These are phyloP conservation scores for Wickerhamomyces xylosicus DNA, from an alignment of 805 yeast genomes.

Conservation along the genomic window DNA sequence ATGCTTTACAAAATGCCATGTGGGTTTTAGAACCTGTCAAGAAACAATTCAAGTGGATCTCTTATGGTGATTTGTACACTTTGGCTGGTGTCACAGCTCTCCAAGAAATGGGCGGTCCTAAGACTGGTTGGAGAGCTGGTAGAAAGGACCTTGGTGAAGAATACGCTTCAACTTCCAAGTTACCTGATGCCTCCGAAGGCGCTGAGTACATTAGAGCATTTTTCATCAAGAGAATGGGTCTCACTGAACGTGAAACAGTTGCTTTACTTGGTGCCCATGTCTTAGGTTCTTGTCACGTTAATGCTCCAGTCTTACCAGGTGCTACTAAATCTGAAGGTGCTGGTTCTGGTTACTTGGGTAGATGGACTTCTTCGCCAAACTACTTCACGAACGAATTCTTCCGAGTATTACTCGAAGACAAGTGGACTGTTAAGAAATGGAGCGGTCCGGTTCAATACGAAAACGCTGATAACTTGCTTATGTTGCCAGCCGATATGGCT, in stretches of 20 bases:
- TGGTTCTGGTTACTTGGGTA: constrained; percentile 76
- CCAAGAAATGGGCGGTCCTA: constrained; percentile 73
- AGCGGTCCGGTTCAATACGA: constrained; percentile 54
- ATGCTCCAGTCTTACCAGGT: constrained; percentile 18
- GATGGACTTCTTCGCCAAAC: constrained; percentile 82
- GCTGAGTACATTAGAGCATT: constrained; percentile 54
- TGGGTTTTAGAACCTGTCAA: constrained; percentile 45
- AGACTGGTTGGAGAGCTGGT: constrained; percentile 76
- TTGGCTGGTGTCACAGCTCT: constrained; percentile 71
- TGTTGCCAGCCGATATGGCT: constrained; percentile 78
- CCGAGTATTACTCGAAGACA: constrained; percentile 42
- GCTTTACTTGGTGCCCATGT: constrained; percentile 70
- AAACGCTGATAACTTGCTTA: constrained; percentile 55
- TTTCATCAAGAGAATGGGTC: constrained; percentile 52
- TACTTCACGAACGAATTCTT: constrained; percentile 67
- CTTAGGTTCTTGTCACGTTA: constrained; percentile 64
- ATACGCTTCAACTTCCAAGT: constrained; percentile 52
- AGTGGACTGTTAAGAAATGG: constrained; percentile 48
- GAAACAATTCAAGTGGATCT: constrained; percentile 54
- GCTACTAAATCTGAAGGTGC: constrained; percentile 15
- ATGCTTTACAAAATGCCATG: constrained; percentile 40
- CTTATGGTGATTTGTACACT: constrained; percentile 74
- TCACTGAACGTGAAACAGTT: constrained; percentile 63
- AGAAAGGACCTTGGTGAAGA: constrained; percentile 47
- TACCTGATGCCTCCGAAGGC: constrained; percentile 65